phyloP scores from a whole-genome alignment of 768 basidiomycete species.

The Russula compacta region DNA sequence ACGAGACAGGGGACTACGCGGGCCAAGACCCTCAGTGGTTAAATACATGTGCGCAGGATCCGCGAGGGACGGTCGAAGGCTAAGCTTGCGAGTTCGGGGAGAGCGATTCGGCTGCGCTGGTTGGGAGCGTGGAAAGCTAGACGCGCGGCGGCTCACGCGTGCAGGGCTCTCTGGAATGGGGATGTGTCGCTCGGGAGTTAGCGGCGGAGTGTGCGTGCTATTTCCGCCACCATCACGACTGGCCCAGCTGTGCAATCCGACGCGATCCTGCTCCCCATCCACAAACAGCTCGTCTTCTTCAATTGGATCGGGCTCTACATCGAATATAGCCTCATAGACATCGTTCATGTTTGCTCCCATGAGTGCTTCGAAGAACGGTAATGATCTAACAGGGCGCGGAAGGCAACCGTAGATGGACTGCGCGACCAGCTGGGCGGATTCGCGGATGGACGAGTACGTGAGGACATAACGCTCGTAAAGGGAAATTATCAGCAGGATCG shows the following conservation, averaged over 20 bases:
- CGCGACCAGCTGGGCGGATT: slow-evolving; percentile 42
- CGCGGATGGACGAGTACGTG: slow-evolving; percentile 40
- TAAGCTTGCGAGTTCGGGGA: slow-evolving; percentile 22
- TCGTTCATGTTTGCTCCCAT: slow-evolving; percentile 62
- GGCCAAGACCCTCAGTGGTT: slow-evolving; percentile 23
- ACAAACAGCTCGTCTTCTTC: slow-evolving; percentile 35
- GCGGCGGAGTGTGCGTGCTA: background rate
- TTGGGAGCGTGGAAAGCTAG: slow-evolving; percentile 23
- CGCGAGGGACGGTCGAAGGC: slow-evolving; percentile 22
- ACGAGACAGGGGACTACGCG: slow-evolving; percentile 41
- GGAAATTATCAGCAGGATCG: slow-evolving; percentile 65
- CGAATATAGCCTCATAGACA: slow-evolving; percentile 73
- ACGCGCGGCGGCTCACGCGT: slow-evolving; percentile 7
- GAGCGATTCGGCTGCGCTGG: slow-evolving; percentile 19
- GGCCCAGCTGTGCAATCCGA: slow-evolving; percentile 19
- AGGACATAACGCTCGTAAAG: slow-evolving; percentile 70
- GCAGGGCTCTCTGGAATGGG: slow-evolving; percentile 4
- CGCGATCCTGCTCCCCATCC: slow-evolving; percentile 36
- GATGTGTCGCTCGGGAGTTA: background rate
- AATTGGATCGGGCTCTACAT: slow-evolving; percentile 43
- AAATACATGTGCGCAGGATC: slow-evolving; percentile 13
- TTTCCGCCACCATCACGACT: slow-evolving; percentile 10
- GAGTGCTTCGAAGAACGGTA: slow-evolving; percentile 67
- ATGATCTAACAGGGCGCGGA: slow-evolving; percentile 61
- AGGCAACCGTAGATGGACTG: slow-evolving; percentile 53